A percentile compares a stretch with the other conserved stretches of the same genome.
These are phyloP conservation scores for Corymbia citriodora DNA, from an alignment of 441 rosid species.

Conservation along the genomic window DNA sequence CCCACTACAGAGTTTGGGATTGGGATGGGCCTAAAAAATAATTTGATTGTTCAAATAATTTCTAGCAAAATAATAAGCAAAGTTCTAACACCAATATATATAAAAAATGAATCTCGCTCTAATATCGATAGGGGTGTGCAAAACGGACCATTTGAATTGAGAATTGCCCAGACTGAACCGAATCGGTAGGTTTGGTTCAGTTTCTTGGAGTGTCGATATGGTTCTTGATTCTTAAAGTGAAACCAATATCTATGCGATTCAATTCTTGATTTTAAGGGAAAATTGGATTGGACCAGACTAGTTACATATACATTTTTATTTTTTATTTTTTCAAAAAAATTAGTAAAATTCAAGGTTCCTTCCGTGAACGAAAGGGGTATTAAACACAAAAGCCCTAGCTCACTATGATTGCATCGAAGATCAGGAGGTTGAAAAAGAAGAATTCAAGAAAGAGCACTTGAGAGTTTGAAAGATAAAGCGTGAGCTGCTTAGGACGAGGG, in stretches of 20 bases:
- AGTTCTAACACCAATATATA: fast-evolving
- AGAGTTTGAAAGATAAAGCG: not conserved
- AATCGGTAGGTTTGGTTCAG: no score
- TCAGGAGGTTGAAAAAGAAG: not conserved
- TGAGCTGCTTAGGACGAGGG: slow-evolving; percentile 54
- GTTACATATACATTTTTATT: no score
- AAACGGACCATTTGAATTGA: no score
- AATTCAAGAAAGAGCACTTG: not conserved
- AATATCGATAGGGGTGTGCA: not conserved
- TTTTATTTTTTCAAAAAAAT: no score
- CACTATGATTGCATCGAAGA: not conserved
- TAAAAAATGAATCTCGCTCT: not conserved
- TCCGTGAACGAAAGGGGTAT: not conserved
- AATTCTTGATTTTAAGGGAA: no score
- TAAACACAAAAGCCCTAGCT: not conserved
- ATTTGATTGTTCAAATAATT: not conserved
- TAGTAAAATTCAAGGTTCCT: no score
- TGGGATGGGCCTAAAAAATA: not conserved
- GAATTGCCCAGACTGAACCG: no score
- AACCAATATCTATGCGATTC: no score
- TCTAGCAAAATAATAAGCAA: not conserved
- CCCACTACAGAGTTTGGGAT: not conserved
- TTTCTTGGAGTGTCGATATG: no score
- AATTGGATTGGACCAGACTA: no score
- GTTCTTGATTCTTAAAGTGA: no score